These are phyloP conservation scores for Nicotiana attenuata DNA, from an alignment of 257 asterid genomes.

Conservation along the genomic window DNA sequence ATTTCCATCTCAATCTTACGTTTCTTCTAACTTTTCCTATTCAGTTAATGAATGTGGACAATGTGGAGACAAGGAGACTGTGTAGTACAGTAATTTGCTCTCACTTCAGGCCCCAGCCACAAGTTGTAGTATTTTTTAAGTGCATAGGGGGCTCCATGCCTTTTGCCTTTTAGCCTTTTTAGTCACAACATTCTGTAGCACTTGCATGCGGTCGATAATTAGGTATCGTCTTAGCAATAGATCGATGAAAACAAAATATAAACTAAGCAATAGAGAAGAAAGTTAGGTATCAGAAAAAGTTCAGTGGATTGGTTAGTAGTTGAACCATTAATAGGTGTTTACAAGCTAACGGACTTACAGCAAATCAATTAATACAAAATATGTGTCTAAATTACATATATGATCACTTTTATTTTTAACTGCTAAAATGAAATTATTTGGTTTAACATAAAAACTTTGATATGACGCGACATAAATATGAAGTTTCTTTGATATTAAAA, in stretches of 20 bases:
- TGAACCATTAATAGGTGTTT: neutral
- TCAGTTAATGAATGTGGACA: neutral
- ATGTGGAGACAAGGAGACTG: neutral
- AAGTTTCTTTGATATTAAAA: no score
- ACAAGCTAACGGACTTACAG: no score
- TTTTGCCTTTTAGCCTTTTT: neutral
- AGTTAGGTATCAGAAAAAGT: neutral
- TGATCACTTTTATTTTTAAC: no score
- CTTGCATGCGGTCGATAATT: neutral
- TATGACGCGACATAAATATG: no score
- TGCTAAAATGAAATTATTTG: no score
- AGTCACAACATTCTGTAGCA: neutral
- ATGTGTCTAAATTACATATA: no score
- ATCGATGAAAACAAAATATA: no score
- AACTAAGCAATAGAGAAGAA: neutral
- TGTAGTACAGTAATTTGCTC: neutral
- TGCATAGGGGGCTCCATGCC: no score
- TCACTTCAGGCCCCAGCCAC: neutral
- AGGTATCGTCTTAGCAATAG: neutral
- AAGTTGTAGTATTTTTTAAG: no score
- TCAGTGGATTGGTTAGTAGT: neutral
- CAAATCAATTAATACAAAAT: no score
- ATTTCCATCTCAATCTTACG: neutral
- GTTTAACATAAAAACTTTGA: no score
- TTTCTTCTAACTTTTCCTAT: neutral